Evolutionary conservation across 1,284 basidiomycete species (phyloP).

Genomic region (Caloboletus inedulis): DNA sequence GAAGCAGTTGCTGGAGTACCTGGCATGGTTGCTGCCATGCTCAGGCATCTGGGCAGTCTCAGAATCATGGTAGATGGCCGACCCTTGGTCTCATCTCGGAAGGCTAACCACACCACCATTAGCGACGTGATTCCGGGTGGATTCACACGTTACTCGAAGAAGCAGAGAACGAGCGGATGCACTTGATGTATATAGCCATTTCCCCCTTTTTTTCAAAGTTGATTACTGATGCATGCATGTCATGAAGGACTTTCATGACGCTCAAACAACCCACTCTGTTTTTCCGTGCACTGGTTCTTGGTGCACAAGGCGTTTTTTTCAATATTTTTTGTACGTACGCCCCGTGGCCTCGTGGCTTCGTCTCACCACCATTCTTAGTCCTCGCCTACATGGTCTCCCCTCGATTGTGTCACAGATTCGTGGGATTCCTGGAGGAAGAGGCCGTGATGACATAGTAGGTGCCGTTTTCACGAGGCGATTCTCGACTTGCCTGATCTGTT

Average conservation of each 20-base stretch:
- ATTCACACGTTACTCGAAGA: slow-evolving; percentile 83
- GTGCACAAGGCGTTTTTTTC: slow-evolving; percentile 88
- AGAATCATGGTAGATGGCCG: slow-evolving; percentile 66
- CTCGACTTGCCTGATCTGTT: slow-evolving; percentile 21
- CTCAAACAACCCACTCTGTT: slow-evolving; percentile 73
- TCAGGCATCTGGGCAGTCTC: slow-evolving; percentile 80
- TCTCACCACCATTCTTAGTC: slow-evolving; percentile 43
- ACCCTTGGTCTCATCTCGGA: slow-evolving; percentile 5
- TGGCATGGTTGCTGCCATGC: slow-evolving; percentile 89
- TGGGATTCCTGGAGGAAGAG: slow-evolving; percentile 94
- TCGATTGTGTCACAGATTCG: slow-evolving; percentile 86
- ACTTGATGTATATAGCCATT: slow-evolving; percentile 61
- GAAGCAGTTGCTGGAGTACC: slow-evolving; percentile 92
- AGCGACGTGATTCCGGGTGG: slow-evolving; percentile 90
- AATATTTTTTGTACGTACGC: slow-evolving; percentile 79
- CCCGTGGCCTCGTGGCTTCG: slow-evolving; percentile 18
- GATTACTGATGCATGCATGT: slow-evolving; percentile 15
- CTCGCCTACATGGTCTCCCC: slow-evolving; percentile 83
- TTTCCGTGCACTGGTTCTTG: slow-evolving; percentile 80
- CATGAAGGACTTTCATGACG: slow-evolving; percentile 81
- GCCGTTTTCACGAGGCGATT: slow-evolving; percentile 21
- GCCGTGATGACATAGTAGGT: slow-evolving; percentile 85
- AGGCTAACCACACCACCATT: slow-evolving; percentile 11
- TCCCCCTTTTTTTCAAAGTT: not conserved
- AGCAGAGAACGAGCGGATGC: slow-evolving; percentile 95